These are phyloP conservation scores for Bipolaris cookei DNA, from an alignment of 2,329 filamentous ascomycete genomes.

Conservation along the genomic window DNA sequence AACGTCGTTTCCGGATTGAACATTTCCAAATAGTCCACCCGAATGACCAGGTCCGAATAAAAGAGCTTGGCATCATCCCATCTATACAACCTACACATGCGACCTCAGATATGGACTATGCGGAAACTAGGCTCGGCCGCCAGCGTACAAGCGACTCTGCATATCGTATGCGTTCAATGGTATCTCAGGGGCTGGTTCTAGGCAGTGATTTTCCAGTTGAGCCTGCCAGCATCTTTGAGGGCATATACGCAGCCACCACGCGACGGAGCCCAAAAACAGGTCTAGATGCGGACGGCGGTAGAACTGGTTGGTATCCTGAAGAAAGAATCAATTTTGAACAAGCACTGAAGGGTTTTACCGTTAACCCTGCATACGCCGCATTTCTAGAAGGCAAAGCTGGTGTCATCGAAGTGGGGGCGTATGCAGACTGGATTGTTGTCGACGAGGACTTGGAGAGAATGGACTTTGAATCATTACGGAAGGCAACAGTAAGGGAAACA, in stretches of 20 bases:
- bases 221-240: slow-evolving; percentile 70
- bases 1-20: slow-evolving; percentile 69
- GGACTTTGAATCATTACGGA: slow-evolving; percentile 59
- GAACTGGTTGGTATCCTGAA: slow-evolving; percentile 64
- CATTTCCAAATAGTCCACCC: slow-evolving; percentile 74
- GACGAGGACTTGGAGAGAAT: slow-evolving; percentile 62
- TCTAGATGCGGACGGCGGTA: slow-evolving; percentile 52
- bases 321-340: slow-evolving; percentile 66
- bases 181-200: slow-evolving; percentile 62
- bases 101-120: slow-evolving; percentile 74
- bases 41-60: slow-evolving; percentile 66
- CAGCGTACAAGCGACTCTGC: slow-evolving; percentile 63
- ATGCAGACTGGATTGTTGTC: slow-evolving; percentile 75
- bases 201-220: slow-evolving; percentile 77
- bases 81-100: slow-evolving; percentile 76
- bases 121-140: slow-evolving; percentile 64
- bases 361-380: slow-evolving; percentile 63
- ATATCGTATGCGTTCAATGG: slow-evolving; percentile 70
- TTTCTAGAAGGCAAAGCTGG: slow-evolving; percentile 67
- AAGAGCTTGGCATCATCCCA: slow-evolving; percentile 66
- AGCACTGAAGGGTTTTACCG: slow-evolving; percentile 68
- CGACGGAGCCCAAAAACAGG: slow-evolving; percentile 63
- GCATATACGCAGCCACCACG: slow-evolving; percentile 71
- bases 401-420: slow-evolving; percentile 64
- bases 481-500: slow-evolving; percentile 66